Evolutionary conservation across 352 stramenopile genomes (phyloP).

Genomic region (Globisporangium paddicum): DNA sequence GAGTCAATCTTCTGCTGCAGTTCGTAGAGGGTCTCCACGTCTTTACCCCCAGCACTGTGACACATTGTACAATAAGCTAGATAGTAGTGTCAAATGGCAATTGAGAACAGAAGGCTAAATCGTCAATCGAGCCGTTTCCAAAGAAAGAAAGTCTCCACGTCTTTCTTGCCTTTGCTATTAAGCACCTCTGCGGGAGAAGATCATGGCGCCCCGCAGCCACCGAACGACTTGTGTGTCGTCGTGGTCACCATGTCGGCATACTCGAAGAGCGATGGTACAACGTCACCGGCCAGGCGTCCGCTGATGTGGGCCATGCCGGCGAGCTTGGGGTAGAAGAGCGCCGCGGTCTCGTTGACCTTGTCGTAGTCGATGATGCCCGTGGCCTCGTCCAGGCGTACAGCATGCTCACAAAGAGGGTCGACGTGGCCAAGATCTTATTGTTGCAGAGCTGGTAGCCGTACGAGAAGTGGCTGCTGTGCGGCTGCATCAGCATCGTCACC

Average conservation of each 20-base stretch:
- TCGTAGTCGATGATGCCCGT: constrained; percentile 99
- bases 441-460: constrained; percentile 98
- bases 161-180: constrained; percentile 94
- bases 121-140: too few relatives aligned
- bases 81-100: too few relatives aligned
- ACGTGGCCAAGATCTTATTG: constrained; percentile 99
- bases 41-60: too few relatives aligned
- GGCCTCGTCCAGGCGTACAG: constrained; percentile 95
- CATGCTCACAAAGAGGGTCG: constrained; percentile 99
- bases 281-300: constrained; percentile 94
- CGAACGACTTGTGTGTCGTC: constrained; percentile 99
- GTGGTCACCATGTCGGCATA: constrained; percentile 99
- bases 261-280: constrained; percentile 97
- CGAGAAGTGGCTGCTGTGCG: constrained; percentile 97
- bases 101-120: too few relatives aligned
- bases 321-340: constrained; percentile 95
- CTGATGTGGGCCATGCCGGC: constrained; percentile 99
- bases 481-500: constrained; percentile 84
- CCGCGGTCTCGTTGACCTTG: constrained; percentile 93
- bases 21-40: constrained; percentile 91
- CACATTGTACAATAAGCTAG: too few relatives aligned
- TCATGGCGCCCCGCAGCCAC: constrained; percentile 99
- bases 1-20: constrained; percentile 99
- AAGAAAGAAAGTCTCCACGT: too few relatives aligned
- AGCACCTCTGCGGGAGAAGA: constrained; percentile 99